Evolutionary conservation across 2,329 filamentous ascomycete genomes (phyloP), one percentile per base, ranked within the genome.

Genomic region (Ceratocystis lukuohia): DNA sequence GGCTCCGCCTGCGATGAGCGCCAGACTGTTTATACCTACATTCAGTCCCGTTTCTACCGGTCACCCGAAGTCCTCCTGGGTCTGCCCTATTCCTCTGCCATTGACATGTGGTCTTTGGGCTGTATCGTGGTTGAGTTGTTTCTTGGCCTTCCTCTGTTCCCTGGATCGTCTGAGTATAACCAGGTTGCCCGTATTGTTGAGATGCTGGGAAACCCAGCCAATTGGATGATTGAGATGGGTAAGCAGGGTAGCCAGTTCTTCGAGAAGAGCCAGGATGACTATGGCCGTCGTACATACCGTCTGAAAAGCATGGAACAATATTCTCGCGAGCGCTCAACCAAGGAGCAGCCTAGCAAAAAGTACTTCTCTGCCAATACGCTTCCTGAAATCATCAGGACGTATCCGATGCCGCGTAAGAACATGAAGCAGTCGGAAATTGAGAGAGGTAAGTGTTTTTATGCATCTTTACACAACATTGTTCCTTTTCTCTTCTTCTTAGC

Each of bases 181-280:
- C 94, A 99, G 75, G 92, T 99, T 20, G 93, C 93, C 33, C 84
- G 94, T 65, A 99, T 99, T 70, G 92, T 94, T 25, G 94, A 99
- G 77, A 99, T 99, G 94, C 83, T 99, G 7, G 94, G 94, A 10
- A 87, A 96, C 70, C 93, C 94, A 1, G 93, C 91, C 46, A 95
- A 91, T 70, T 99, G 94, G 94, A 99, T 99, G 94, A 83, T 99
- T 66, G 94, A 99, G 74, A 95, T 96, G 83, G 94, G 94, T 71
- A 99, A 99, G 77, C 94, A 99, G 75, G 90, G 93, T 0, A 90
- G 91, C 57, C 92, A 97, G 72, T 99, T 99, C 75, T 99, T 96
- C 72, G 93, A 99, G 76, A 96, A 70, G 77, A 79, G 84, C 46
- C 82, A 86, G 70, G 94, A 99, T 73, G 94, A 99, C 73, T 99